These are phyloP conservation scores for Zymoseptoria brevis DNA, from an alignment of 2,329 filamentous ascomycete species.

Conservation along the genomic window DNA sequence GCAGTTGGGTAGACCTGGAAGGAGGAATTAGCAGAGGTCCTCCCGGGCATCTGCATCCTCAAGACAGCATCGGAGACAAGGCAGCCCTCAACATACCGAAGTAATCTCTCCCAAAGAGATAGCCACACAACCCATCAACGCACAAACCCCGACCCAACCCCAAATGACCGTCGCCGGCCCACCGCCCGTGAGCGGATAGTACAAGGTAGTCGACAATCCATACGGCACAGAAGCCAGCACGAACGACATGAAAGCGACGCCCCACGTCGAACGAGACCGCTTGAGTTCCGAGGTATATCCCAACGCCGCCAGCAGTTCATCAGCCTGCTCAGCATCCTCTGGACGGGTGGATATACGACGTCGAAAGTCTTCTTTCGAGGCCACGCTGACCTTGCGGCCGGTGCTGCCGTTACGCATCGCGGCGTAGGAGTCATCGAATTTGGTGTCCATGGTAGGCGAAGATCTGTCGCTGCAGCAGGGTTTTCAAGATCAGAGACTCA, in stretches of 20 bases:
- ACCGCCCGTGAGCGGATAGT: constrained; percentile 58
- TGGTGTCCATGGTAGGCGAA: neutral
- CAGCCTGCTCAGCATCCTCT: constrained; percentile 38
- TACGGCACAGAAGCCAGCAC: constrained; percentile 69
- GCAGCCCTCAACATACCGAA: constrained; percentile 35
- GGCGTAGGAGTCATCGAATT: neutral
- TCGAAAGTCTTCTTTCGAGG: neutral
- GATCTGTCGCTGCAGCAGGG: neutral
- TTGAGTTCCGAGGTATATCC: constrained; percentile 60
- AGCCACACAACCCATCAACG: constrained; percentile 64
- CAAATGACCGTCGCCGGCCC: constrained; percentile 64
- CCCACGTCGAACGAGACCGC: constrained; percentile 58
- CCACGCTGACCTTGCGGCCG: neutral
- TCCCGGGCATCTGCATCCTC: neutral
- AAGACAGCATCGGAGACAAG: neutral
- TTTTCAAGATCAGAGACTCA: neutral
- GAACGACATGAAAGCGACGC: constrained; percentile 69
- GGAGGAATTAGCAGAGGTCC: constrained; percentile 5
- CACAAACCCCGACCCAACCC: constrained; percentile 62
- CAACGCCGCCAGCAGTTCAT: constrained; percentile 55
- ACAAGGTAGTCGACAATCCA: constrained; percentile 61
- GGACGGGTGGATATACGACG: neutral
- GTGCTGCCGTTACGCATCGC: neutral
- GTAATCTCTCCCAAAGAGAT: constrained; percentile 66
- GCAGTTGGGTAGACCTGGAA: constrained; percentile 35